Percentiles rank a stretch among this genome's conserved stretches.
phyloP scores from a whole-genome alignment of 345 rosid genomes.

The Orychophragmus violaceus region DNA sequence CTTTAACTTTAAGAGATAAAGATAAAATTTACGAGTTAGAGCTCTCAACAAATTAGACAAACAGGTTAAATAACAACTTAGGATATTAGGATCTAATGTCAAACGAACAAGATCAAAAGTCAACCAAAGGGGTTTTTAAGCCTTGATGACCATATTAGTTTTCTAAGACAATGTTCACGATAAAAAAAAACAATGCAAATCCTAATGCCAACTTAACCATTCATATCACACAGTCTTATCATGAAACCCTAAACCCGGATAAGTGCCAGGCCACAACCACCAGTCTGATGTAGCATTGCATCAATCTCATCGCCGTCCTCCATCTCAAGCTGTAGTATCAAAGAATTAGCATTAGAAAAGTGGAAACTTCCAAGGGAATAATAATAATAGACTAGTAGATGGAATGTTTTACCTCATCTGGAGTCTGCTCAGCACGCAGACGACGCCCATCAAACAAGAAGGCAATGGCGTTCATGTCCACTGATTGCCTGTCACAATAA shows the following conservation, averaged over 20 bases:
- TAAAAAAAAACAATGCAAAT: conserved; percentile 19
- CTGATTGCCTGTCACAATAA: conserved; percentile 78
- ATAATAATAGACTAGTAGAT: not conserved
- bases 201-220: conserved; percentile 24
- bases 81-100: not conserved
- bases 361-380: not conserved
- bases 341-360: not conserved
- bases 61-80: not conserved
- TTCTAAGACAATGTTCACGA: conserved; percentile 6
- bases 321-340: conserved; percentile 56
- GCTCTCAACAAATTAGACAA: not conserved
- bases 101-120: conserved; percentile 4
- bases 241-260: not conserved
- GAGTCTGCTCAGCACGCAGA: conserved; percentile 75
- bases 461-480: conserved; percentile 67
- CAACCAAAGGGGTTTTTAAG: not conserved
- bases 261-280: conserved; percentile 29
- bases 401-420: conserved; percentile 55
- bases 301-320: conserved; percentile 91
- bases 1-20: not conserved
- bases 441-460: conserved; percentile 90
- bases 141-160: conserved; percentile 16
- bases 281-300: conserved; percentile 83
- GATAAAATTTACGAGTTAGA: not conserved
- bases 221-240: conserved; percentile 25